A percentile compares a stretch with the other conserved stretches of the same genome.
Evolutionary conservation across 2,329 filamentous ascomycete species (phyloP).

Genomic region (Setomelanomma holmii): DNA sequence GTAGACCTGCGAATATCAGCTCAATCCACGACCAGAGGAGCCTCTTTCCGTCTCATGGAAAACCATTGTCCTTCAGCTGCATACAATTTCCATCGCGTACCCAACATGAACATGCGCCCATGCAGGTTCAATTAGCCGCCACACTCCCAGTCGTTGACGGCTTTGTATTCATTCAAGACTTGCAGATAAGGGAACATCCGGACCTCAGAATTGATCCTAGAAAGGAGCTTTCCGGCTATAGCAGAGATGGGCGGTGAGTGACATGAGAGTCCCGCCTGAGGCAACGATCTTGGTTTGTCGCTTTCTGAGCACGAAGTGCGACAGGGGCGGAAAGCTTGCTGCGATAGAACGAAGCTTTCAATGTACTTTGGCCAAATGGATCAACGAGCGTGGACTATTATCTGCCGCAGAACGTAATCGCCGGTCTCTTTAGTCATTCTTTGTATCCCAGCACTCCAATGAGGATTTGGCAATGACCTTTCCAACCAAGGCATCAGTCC

Average conservation of each 20-base stretch:
- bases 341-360: not conserved
- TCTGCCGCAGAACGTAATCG: not conserved
- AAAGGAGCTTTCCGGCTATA: not conserved
- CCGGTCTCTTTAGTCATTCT: not conserved
- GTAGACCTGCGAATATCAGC: too few relatives aligned
- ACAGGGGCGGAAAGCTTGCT: not conserved
- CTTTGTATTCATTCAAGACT: not conserved
- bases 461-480: not conserved
- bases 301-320: not conserved
- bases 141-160: not conserved
- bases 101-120: not conserved
- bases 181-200: not conserved
- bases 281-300: not conserved
- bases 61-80: not conserved
- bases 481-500: not conserved
- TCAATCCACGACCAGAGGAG: too few relatives aligned
- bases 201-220: not conserved
- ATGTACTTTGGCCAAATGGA: not conserved
- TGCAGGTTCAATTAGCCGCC: constrained; percentile 2
- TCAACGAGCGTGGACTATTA: not conserved
- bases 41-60: too few relatives aligned
- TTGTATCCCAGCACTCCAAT: not conserved
- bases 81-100: not conserved
- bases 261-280: not conserved
- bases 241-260: not conserved